A percentile compares a stretch with the other conserved stretches of the same genome.
These are phyloP conservation scores for Diaporthe longicolla DNA, from an alignment of 2,329 filamentous ascomycete species.

Conservation along the genomic window DNA sequence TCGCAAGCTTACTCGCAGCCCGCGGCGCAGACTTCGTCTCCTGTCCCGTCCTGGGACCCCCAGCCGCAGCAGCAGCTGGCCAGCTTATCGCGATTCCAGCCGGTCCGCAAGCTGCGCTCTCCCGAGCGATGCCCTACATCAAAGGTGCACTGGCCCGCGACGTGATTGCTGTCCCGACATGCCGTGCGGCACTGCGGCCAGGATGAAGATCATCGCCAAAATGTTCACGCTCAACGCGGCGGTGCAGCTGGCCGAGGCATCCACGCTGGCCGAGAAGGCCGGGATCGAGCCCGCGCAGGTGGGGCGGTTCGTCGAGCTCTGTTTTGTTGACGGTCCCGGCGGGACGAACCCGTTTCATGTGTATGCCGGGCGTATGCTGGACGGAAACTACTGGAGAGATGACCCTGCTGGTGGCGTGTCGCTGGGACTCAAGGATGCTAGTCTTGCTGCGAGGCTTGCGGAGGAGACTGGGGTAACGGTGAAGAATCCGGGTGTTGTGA, in stretches of 20 bases:
- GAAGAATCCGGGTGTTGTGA: not conserved
- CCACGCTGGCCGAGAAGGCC: conserved; percentile 31
- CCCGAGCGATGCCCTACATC: not conserved
- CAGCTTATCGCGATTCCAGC: conserved; percentile 22
- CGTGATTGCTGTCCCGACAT: not conserved
- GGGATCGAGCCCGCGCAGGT: conserved; percentile 1
- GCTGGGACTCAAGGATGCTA: conserved; percentile 12
- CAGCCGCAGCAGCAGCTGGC: conserved; percentile 13
- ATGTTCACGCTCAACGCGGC: conserved; percentile 4
- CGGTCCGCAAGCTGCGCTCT: not conserved
- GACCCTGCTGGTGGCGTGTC: not conserved
- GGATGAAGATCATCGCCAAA: conserved; percentile 34
- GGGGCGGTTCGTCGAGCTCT: not conserved
- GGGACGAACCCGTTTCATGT: not conserved
- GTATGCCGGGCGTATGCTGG: conserved; percentile 14
- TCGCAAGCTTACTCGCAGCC: not conserved
- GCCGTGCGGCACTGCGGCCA: not conserved
- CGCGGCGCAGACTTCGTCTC: conserved; percentile 3
- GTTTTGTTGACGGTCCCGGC: not conserved
- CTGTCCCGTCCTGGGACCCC: conserved; percentile 10
- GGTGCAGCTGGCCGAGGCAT: conserved; percentile 14
- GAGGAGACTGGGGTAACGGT: not conserved
- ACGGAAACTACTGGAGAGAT: conserved; percentile 5
- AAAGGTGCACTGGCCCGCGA: not conserved
- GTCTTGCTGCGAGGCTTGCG: not conserved